Percentiles rank a stretch among this genome's conserved stretches.
phyloP scores from a whole-genome alignment of 257 asterid species.

The Forsythia viridissima region DNA sequence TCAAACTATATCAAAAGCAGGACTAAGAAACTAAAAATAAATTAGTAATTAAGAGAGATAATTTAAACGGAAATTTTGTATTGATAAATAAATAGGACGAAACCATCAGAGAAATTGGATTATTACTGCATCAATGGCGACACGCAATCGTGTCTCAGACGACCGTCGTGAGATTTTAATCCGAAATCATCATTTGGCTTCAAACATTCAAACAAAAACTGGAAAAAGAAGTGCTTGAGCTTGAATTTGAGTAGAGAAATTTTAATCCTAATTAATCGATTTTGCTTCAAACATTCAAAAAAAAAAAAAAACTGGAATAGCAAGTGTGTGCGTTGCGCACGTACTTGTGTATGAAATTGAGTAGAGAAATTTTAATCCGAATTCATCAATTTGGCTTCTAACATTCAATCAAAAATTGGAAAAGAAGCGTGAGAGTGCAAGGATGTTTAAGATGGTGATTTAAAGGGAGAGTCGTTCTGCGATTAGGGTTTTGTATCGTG shows the following conservation, averaged over 20 bases:
- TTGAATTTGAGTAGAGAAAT: background rate
- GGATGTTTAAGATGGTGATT: background rate
- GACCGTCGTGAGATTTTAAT: conserved; percentile 85
- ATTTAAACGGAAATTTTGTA: background rate
- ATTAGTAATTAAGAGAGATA: background rate
- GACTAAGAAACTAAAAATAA: too few relatives aligned
- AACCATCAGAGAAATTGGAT: conserved; percentile 63
- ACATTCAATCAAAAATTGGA: background rate
- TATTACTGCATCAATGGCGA: conserved; percentile 42
- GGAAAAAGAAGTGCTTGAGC: background rate
- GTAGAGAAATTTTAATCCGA: background rate
- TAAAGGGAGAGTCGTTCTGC: conserved; percentile 13
- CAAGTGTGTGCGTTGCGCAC: too few relatives aligned
- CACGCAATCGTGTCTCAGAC: conserved; percentile 58
- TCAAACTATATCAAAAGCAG: background rate
- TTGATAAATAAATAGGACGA: background rate
- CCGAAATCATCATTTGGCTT: conserved; percentile 58
- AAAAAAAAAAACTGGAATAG: too few relatives aligned
- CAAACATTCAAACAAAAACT: background rate
- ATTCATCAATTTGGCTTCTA: background rate
- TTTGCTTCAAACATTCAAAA: background rate
- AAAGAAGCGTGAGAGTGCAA: background rate
- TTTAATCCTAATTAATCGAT: background rate
- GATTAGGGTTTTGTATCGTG: conserved; percentile 19
- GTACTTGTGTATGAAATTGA: too few relatives aligned